Conservation (phyloP, 345 rosid genomes). For the Crucihimalaya himalaica region DNA sequence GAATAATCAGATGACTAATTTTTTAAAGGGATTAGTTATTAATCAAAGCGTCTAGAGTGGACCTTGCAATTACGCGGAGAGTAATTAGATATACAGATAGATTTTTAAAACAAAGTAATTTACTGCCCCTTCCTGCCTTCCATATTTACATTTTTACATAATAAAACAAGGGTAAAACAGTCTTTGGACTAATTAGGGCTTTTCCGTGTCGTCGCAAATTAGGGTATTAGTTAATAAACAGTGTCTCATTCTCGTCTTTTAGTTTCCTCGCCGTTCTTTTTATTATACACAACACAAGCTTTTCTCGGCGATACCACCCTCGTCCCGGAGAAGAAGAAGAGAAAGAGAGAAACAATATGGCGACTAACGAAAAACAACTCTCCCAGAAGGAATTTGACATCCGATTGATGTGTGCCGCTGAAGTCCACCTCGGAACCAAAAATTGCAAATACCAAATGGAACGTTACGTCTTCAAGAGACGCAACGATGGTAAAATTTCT, state of each 20-base stretch:
- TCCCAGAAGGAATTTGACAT: conserved; percentile 68
- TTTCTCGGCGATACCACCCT: not conserved
- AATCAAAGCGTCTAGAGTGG: no score
- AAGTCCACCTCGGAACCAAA: conserved; percentile 82
- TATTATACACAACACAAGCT: not conserved
- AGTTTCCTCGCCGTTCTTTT: not conserved
- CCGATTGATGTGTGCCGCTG: conserved; percentile 74
- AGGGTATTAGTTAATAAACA: not conserved
- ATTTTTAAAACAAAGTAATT: no score
- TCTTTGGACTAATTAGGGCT: no score
- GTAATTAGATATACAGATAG: no score
- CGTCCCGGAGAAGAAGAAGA: conserved; percentile 15
- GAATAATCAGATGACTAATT: no score
- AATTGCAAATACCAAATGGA: conserved; percentile 85
- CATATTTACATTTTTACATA: no score
- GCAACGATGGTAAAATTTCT: conserved; percentile 57
- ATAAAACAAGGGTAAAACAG: no score
- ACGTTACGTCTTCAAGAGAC: conserved; percentile 76
- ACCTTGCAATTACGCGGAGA: no score
- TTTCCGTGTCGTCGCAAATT: no score
- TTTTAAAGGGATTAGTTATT: no score
- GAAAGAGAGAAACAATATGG: conserved; percentile 22
- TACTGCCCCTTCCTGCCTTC: no score
- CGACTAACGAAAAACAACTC: conserved; percentile 34
- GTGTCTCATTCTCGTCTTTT: not conserved